A percentile compares a stretch with the other conserved stretches of the same genome.
phyloP scores from a whole-genome alignment of 2,329 filamentous ascomycete genomes.

The Penicillium paneum region DNA sequence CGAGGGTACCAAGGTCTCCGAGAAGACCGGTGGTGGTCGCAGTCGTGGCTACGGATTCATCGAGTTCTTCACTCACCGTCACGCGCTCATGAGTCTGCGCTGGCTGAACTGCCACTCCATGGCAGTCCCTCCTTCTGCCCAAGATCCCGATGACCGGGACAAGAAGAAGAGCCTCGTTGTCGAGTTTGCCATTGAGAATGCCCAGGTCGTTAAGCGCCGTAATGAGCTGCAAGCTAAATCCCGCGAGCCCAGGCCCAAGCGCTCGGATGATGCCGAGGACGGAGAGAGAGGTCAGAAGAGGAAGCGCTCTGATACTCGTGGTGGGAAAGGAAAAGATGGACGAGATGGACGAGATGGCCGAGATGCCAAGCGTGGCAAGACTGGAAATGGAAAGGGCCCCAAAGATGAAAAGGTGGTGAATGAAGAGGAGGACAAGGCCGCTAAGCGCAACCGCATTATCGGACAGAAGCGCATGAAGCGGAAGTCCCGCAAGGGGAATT shows the following conservation, averaged over 20 bases:
- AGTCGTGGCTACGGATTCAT: slow-evolving; percentile 96
- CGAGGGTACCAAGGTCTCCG: slow-evolving; percentile 78
- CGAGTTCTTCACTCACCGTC: slow-evolving; percentile 90
- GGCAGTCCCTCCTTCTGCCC: slow-evolving; percentile 34
- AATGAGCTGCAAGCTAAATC: slow-evolving; percentile 34
- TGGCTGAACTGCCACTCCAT: slow-evolving; percentile 81
- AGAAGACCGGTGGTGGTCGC: slow-evolving; percentile 72
- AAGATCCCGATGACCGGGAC: slow-evolving; percentile 51
- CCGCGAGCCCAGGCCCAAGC: slow-evolving; percentile 22
- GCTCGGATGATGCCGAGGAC: slow-evolving; percentile 29
- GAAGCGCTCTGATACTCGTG: slow-evolving; percentile 30
- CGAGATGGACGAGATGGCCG: slow-evolving; percentile 8
- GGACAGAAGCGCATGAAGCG: slow-evolving; percentile 77
- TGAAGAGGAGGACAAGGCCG: slow-evolving; percentile 53
- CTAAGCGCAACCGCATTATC: slow-evolving; percentile 73
- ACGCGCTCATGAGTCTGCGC: slow-evolving; percentile 88
- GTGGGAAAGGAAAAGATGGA: slow-evolving; percentile 16
- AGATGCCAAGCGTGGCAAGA: slow-evolving; percentile 18
- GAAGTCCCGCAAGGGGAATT: slow-evolving; percentile 54
- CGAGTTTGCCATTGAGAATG: slow-evolving; percentile 98
- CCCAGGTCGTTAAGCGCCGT: slow-evolving; percentile 84
- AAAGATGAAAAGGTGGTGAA: slow-evolving; percentile 26
- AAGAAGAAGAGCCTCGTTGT: slow-evolving; percentile 88
- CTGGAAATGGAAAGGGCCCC: neutral
- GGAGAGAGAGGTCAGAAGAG: slow-evolving; percentile 32